Conservation (phyloP, 2,329 filamentous ascomycete species). For the Nigrospora oryzae region DNA sequence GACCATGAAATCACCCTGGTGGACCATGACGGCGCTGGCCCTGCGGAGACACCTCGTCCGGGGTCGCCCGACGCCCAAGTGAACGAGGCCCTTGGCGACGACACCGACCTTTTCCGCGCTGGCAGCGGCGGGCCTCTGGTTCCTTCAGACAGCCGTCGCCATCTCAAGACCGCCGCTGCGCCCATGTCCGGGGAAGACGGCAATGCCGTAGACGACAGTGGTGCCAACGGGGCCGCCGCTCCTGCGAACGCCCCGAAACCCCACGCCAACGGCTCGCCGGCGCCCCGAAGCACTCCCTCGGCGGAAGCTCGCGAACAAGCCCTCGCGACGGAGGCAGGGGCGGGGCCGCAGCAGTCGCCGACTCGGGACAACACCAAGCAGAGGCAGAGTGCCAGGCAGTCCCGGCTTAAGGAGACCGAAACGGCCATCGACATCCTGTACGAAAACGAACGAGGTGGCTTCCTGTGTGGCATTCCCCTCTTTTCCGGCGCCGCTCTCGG, state of each 20-base stretch:
- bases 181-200: background rate
- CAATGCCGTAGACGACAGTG: background rate
- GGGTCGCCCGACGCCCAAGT: background rate
- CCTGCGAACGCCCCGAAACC: background rate
- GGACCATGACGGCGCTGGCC: slow-evolving; percentile 33
- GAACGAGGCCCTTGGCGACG: background rate
- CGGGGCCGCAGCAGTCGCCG: background rate
- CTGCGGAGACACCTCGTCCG: background rate
- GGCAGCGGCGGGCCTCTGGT: slow-evolving; percentile 10
- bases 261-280: too few species aligned
- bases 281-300: slow-evolving; percentile 9
- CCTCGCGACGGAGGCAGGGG: background rate
- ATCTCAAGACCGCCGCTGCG: slow-evolving; percentile 7
- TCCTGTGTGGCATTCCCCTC: slow-evolving; percentile 81
- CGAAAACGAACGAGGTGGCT: slow-evolving; percentile 88
- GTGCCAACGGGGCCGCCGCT: background rate
- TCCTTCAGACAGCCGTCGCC: slow-evolving; percentile 11
- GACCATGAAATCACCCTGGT: slow-evolving; percentile 65
- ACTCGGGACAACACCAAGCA: too few species aligned
- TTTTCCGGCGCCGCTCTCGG: slow-evolving; percentile 83
- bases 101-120: background rate
- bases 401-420: slow-evolving; percentile 23
- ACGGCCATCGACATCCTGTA: slow-evolving; percentile 78
- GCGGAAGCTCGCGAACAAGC: background rate
- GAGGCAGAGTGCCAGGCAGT: background rate